Base-by-base conservation (phyloP, 2,329 filamentous ascomycete species). In the Fusarium euwallaceae region DNA sequence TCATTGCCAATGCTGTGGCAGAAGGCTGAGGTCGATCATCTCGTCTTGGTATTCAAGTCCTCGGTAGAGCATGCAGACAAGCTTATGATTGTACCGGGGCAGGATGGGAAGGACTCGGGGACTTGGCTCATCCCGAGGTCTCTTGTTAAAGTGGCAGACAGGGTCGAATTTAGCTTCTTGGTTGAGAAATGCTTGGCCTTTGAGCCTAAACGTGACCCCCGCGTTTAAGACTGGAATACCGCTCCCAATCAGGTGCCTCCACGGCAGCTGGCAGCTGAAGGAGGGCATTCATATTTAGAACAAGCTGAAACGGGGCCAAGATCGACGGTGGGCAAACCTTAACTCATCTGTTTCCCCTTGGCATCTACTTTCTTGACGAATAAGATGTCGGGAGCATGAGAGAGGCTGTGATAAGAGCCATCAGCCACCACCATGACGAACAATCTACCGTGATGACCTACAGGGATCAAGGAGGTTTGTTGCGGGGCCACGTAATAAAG, bases 401-500 rank as follows among this genome's bases (percentile, higher is more conserved):
- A 48, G 64, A 60, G 64, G 69, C 58, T 64, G 66, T 72, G 56
- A 56, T 32, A 27, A 62, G 48, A 20, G 11, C 55, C 63, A 27
- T 72, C 72, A 77, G 75, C 75, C 75, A 77, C 75, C 68, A 62
- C 22, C 37, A 51, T 77, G 68, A 77, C 74, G 74, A 77, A 39
- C 16, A 64, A 64, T 56, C 17, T 14, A 3, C 39, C 43, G 3
- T 24, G 36, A 37, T 39, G 34, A 43, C 11, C 43, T 20, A 53
- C 56, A 66, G 45, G 64, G 45, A 39, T 61, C 55, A 11, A 29
- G 20, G 20, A 5, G 16, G 43, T 24, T 45, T 7, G 9, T 17
- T 14, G 58, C 59, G 37, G 59, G 39, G 59, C 41, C 60, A 4
- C 60, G 41, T 22, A 48, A 48, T 34, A 24, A 51, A 39, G 22